Evolutionary conservation across 1,139 yeast species (phyloP), one percentile per base, ranked within the genome.

Genomic region (Taphrina populina): DNA sequence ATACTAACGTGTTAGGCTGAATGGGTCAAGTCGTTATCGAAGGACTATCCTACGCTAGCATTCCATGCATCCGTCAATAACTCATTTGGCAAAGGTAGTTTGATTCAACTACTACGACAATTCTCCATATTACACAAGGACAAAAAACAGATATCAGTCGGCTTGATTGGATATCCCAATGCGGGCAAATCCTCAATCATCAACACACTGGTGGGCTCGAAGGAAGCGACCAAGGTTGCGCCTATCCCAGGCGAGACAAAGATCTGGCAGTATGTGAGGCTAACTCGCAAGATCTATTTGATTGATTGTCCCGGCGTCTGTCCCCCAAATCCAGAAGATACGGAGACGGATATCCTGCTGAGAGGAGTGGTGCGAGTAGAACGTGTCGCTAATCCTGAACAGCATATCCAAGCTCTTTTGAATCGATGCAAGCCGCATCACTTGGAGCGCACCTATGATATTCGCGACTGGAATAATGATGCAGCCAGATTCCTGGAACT

Each of bases 241-340:
- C 98, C 98, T 47, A 88, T 92, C 65, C 98, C 98, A 27, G 98
- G 98, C 69, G 98, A 92, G 69, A 92, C 98, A 44, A 92, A 92
- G 72, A 97, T 92, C 41, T 92, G 98, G 98, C 98, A 92, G 75
- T 92, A 92, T 73, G 88, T 92, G 66, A 90, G 98, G 1, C 76
- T 92, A 67, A 92, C 92, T 96, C 88, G 90, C 76, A 80, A 90
- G 64, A 92, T 92, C 56, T 92, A 88, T 71, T 76, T 92, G 65
- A 92, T 92, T 66, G 98, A 92, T 72, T 92, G 98, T 75, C 98
- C 98, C 2, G 98, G 98, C 71, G 90, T 92, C 68, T 98, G 94
- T 4, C 98, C 98, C 6, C 98, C 98, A 30, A 85, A 95, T 24
- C 70, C 81, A 27, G 88, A 83, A 65, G 98, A 92, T 69, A 72